Evolutionary conservation across 2,329 filamentous ascomycete genomes (phyloP), one percentile per base, ranked within the genome.

Genomic region (Hirsutella minnesotensis): DNA sequence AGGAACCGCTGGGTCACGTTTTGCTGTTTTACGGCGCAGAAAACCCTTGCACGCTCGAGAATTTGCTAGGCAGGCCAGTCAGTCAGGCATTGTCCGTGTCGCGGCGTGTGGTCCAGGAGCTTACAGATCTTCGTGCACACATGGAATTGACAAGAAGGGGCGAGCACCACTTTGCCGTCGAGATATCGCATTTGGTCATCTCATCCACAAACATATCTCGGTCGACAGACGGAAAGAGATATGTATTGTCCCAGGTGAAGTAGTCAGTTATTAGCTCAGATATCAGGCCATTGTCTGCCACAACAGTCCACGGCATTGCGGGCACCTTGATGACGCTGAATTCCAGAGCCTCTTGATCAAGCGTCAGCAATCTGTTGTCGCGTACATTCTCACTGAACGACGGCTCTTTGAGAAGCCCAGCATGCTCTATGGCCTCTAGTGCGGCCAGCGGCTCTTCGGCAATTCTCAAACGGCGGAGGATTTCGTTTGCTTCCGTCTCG

Each of bases 121-220:
- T 31, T 3, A 31, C 29, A 15, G 29, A 31, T 31, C n/a, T 31
- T 3, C n/a, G 29, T 7, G 40, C 40, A 18, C 40, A 42, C 21
- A 42, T 38, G n/a, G 40, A 13, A 19, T 42, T 42, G 16, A 42
- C 40, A 3, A 42, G 40, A 20, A 42, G 24, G n/a, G 24, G 12
- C 9, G 40, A 42, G n/a, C 33, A 42, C 16, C 36, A 42, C 40
- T 16, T 22, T 18, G 31, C 33, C 4, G 18, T 29, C 24, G 4
- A n/a, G 5, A 16, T 12, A 18, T 33, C 4, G 20, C 16, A 15
- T 9, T n/a, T n/a, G 20, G 29, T 33, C 33, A 42, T 42, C n/a
- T 37, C 34, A 5, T 13, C 9, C 13, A 42, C 16, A 15, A 42
- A 42, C 15, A 42, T 24, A 21, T 29, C 40, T 30, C 34, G 21